Conservation (phyloP, 2,329 filamentous ascomycete genomes). For the Alternaria ethzedia region DNA sequence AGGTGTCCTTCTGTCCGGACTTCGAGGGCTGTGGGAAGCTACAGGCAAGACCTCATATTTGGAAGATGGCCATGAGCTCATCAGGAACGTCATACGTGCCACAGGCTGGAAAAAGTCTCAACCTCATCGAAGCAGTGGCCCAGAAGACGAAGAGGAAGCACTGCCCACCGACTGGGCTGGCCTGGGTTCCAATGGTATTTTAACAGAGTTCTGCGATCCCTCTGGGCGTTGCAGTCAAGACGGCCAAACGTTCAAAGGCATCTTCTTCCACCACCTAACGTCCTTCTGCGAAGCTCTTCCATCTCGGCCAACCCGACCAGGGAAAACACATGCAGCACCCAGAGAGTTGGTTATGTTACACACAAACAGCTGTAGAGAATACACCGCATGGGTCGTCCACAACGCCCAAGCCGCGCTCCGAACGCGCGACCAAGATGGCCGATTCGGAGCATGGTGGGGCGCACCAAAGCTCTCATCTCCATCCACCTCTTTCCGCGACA, state of each 20-base stretch:
- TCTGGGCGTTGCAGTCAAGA: slow-evolving; percentile 79
- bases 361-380: slow-evolving; percentile 65
- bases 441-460: slow-evolving; percentile 91
- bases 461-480: slow-evolving; percentile 40
- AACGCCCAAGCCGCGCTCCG: slow-evolving; percentile 76
- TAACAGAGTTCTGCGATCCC: slow-evolving; percentile 86
- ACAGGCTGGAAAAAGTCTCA: slow-evolving; percentile 71
- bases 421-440: slow-evolving; percentile 71
- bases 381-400: slow-evolving; percentile 76
- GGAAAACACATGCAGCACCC: slow-evolving; percentile 52
- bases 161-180: slow-evolving; percentile 66
- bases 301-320: slow-evolving; percentile 51
- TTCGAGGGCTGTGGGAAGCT: slow-evolving; percentile 78
- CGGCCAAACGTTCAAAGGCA: slow-evolving; percentile 89
- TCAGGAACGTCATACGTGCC: slow-evolving; percentile 75
- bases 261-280: slow-evolving; percentile 89
- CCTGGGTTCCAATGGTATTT: slow-evolving; percentile 76
- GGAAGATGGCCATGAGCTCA: slow-evolving; percentile 77
- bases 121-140: background rate
- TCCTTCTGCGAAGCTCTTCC: slow-evolving; percentile 75
- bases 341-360: slow-evolving; percentile 55
- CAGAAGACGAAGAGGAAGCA: background rate
- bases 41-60: slow-evolving; percentile 77
- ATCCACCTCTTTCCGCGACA: background rate
- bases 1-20: slow-evolving; percentile 83